Evolutionary conservation across 805 yeast species (phyloP), one percentile per base, ranked within the genome.

Genomic region (Ogataea sp.): DNA sequence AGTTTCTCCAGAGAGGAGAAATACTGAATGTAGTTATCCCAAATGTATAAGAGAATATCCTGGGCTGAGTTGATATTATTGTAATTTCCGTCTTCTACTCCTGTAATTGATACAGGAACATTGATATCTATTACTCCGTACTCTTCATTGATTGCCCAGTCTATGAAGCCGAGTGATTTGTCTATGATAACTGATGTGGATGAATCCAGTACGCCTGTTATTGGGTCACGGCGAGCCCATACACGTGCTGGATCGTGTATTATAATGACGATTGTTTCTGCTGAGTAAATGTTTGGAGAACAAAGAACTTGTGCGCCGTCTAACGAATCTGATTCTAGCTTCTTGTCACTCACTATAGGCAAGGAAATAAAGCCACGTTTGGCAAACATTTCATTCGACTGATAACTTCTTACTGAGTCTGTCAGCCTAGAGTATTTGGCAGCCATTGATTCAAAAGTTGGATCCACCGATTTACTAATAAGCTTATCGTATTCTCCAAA

Each of bases 231-330:
- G 47, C 80, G 77, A 2, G 94, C 95, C 95, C 96, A 88, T 6
- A 93, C 71, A 43, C 87, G 89, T 6, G 96, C 85, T 3, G 97
- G 86, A 52, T 89, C 97, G 59, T 89, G 97, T 16, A 89, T 76
- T 6, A 85, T 57, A 8, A 90, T 64, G 9, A 88, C 63, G 6
- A 89, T 59, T 6, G 82, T 75, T n/a, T 75, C 71, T 29, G 79
- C 64, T 11, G 74, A 72, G 55, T 76, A 76, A 20, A 89, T 71
- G 40, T 76, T 71, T 10, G 86, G 80, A 13, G 89, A 73, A n/a
- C 89, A 80, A 35, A 86, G 54, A 11, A 81, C 76, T 49, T 75
- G 80, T n/a, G n/a, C n/a, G 55, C 75, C 84, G 40, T 73, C 83
- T 51, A 70, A 66, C 27, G 73, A 74, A 5, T 67, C 48, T 2